Evolutionary conservation across 1,284 basidiomycete genomes (phyloP).

Genomic region (Leucoagaricus sp.): DNA sequence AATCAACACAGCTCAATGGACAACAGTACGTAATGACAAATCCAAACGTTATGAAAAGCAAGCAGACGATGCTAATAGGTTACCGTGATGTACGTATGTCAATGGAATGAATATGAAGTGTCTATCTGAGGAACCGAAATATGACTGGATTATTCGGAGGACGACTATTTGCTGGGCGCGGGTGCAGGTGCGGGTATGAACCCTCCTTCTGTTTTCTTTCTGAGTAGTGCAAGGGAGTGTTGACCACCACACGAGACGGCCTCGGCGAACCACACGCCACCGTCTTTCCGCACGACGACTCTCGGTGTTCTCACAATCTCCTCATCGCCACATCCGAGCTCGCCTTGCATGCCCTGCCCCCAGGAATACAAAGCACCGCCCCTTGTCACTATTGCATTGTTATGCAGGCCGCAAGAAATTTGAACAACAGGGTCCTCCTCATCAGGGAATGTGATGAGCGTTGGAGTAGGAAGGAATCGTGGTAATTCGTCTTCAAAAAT

Average conservation of each 20-base stretch:
- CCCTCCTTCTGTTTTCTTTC: conserved; percentile 35
- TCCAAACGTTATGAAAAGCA: no score
- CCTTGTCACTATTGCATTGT: conserved; percentile 80
- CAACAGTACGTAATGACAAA: neutral
- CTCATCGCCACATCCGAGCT: conserved; percentile 62
- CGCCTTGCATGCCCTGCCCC: conserved; percentile 82
- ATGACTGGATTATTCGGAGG: no score
- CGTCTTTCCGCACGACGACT: conserved; percentile 67
- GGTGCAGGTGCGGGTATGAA: neutral
- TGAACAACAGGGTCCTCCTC: conserved; percentile 71
- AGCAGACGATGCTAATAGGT: no score
- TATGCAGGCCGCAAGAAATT: conserved; percentile 78
- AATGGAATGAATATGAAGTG: no score
- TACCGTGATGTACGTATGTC: no score
- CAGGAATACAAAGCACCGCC: conserved; percentile 84
- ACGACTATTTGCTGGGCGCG: no score
- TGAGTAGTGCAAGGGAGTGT: conserved; percentile 69
- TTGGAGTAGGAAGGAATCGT: conserved; percentile 64
- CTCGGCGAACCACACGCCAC: conserved; percentile 63
- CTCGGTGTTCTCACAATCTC: conserved; percentile 59
- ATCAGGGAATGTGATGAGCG: conserved; percentile 70
- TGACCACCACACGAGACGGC: conserved; percentile 71
- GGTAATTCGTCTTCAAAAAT: conserved; percentile 36
- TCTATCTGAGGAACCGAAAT: no score
- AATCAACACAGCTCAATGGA: neutral